phyloP scores from a whole-genome alignment of 176 grass and related monocot species.

The Carex littledalei region DNA sequence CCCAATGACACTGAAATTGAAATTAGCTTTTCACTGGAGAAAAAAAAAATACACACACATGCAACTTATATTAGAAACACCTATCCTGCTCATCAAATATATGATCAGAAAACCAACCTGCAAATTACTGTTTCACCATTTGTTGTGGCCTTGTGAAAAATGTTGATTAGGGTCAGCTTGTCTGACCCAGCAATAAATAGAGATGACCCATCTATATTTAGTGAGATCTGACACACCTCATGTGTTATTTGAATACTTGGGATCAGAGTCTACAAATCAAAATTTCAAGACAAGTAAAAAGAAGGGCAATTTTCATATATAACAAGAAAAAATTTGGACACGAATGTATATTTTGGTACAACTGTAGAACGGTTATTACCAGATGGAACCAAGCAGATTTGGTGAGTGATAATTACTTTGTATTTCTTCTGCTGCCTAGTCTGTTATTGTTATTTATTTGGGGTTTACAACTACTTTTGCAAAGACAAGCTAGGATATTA shows the following conservation, averaged over 20 bases:
- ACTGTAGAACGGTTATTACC: not conserved
- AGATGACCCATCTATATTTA: constrained; percentile 69
- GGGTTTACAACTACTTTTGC: not conserved
- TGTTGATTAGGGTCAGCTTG: constrained; percentile 46
- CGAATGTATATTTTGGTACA: not conserved
- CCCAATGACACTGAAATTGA: not conserved
- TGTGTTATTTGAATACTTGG: constrained; percentile 50
- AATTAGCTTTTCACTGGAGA: constrained; percentile 12
- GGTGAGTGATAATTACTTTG: not conserved
- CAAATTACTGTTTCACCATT: constrained; percentile 55
- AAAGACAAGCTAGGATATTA: not conserved
- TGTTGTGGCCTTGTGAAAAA: constrained; percentile 66
- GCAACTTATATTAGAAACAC: not conserved
- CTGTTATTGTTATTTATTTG: not conserved
- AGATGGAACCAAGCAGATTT: not conserved
- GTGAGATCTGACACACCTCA: constrained; percentile 43
- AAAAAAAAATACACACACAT: not conserved
- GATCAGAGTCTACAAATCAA: constrained; percentile 42
- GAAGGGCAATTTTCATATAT: not conserved
- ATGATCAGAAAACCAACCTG: constrained; percentile 42
- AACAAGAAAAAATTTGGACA: constrained; percentile 6
- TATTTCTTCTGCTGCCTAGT: not conserved
- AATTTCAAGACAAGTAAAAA: constrained; percentile 28
- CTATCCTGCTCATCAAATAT: constrained; percentile 4
- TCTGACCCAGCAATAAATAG: constrained; percentile 67